A percentile compares a stretch with the other conserved stretches of the same genome.
Evolutionary conservation across 352 stramenopile genomes (phyloP).

Genomic region (Globisporangium heterothallicum): DNA sequence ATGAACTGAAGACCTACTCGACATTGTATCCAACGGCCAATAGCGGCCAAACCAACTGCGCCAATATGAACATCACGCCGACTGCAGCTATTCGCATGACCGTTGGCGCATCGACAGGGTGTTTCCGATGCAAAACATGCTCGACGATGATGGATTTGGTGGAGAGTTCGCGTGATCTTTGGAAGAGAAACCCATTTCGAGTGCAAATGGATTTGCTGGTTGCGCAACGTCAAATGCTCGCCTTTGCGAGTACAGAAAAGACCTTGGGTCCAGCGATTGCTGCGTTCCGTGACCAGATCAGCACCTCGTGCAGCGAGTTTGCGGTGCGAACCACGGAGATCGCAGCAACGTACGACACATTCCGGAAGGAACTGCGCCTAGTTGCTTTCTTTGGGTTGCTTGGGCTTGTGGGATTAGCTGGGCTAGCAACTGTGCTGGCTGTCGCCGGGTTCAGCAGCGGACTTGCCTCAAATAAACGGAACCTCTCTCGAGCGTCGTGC

Average conservation of each 20-base stretch:
- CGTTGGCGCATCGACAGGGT: conserved; percentile 42
- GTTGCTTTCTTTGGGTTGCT: conserved; percentile 29
- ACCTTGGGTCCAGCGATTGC: conserved; percentile 25
- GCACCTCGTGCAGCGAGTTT: conserved; percentile 22
- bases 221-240: conserved; percentile 33
- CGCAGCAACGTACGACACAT: conserved; percentile 17
- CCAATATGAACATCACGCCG: conserved; percentile 38
- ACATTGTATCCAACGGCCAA: conserved; percentile 43
- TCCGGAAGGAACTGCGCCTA: conserved; percentile 22
- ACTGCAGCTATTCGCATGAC: conserved; percentile 49
- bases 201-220: conserved; percentile 51
- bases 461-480: conserved; percentile 33
- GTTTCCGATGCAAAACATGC: conserved; percentile 63
- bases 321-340: conserved; percentile 7
- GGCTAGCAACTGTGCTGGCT: conserved; percentile 21
- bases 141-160: conserved; percentile 28
- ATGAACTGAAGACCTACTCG: conserved; percentile 29
- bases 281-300: conserved; percentile 26
- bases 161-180: conserved; percentile 25
- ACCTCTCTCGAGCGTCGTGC: conserved; percentile 27
- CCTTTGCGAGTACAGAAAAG: conserved; percentile 20
- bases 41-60: conserved; percentile 27
- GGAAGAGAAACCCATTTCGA: conserved; percentile 38
- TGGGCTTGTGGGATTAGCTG: conserved; percentile 24
- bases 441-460: conserved; percentile 29